phyloP scores from a whole-genome alignment of 352 stramenopile species.

The Stramenopiles sp. region DNA sequence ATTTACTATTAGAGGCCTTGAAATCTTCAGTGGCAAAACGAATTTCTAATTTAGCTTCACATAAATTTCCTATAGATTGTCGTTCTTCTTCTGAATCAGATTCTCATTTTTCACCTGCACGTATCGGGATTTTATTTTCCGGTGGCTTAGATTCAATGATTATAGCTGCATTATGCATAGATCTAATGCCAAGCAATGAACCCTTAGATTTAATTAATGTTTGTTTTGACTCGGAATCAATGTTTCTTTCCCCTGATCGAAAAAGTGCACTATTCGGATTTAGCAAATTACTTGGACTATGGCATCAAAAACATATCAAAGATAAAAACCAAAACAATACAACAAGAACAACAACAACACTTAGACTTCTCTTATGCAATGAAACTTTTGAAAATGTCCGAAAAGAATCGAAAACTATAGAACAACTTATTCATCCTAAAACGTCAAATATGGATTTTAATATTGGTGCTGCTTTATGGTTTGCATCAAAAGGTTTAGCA shows the following conservation, averaged over 20 bases:
- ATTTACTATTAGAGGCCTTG: too few species aligned
- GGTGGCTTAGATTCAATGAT: slow-evolving; percentile 5
- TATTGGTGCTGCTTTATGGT: slow-evolving; percentile 7
- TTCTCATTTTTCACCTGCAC: background rate
- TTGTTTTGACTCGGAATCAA: background rate
- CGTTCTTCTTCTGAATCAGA: too few species aligned
- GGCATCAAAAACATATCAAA: too few species aligned
- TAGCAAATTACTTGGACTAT: background rate
- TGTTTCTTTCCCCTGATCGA: slow-evolving; percentile 2
- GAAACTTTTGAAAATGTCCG: slow-evolving; percentile 1
- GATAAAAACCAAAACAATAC: too few species aligned
- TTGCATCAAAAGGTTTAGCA: slow-evolving; percentile 1
- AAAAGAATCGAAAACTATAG: background rate
- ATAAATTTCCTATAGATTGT: too few species aligned
- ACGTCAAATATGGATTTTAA: background rate
- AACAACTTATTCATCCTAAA: slow-evolving; percentile 1
- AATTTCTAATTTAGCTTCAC: too few species aligned
- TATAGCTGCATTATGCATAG: background rate
- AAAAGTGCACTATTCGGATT: slow-evolving; percentile 5
- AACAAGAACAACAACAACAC: too few species aligned
- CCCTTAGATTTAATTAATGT: slow-evolving; percentile 6
- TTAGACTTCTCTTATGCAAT: too few species aligned
- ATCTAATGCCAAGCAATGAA: background rate
- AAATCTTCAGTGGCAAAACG: too few species aligned
- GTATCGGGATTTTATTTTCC: slow-evolving; percentile 3